Evolutionary conservation across 2,329 filamentous ascomycete species (phyloP), one percentile per base, ranked within the genome.

Genomic region (Penicillium aurantiogriseum): DNA sequence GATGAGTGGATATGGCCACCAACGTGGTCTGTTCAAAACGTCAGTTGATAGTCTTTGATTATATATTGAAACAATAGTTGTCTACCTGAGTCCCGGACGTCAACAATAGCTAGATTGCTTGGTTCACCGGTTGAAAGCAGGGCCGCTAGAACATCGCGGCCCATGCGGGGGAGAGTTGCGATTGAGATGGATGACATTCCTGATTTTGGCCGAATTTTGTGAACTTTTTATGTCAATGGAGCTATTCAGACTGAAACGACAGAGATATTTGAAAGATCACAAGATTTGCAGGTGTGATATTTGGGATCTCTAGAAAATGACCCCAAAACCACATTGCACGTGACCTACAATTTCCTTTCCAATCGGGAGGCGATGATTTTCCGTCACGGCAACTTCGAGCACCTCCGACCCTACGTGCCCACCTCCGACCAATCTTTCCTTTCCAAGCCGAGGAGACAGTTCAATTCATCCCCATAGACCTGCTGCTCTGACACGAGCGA

Each of bases 1-100:
- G 88, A 89, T 58, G 86, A 85, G 58, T 82, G 81, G 76, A 97
- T 97, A 77, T 97, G 92, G 33, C 93, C 93, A 64, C 93, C 93
- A 47, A 97, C 83, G 76, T 94, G 87, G 76, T 97, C 93, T 91
- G 64, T 7, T 38, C 3, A 15, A 36, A 21, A 48, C 21, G 36
- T 56, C 19, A 56, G n/a, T 3, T 17, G 1, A 35, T 40, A 10
- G n/a, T 15, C 0, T 11, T 3, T 2, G 45, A 31, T 19, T 35
- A 31, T 17, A 56, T 17, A 54, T 11, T 38, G 21, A 39, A 35
- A 48, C 4, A n/a, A 7, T 49, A 23, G 9, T 5, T 19, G 5
- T 29, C 8, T 75, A 89, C 88, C 88, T 64, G 87, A 86, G 73
- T 97, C 94, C 57, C 94, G 87, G 8, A 97, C 94, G 73, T 97